These are phyloP conservation scores for Kandelia obovata DNA, from an alignment of 345 rosid genomes.

Conservation along the genomic window DNA sequence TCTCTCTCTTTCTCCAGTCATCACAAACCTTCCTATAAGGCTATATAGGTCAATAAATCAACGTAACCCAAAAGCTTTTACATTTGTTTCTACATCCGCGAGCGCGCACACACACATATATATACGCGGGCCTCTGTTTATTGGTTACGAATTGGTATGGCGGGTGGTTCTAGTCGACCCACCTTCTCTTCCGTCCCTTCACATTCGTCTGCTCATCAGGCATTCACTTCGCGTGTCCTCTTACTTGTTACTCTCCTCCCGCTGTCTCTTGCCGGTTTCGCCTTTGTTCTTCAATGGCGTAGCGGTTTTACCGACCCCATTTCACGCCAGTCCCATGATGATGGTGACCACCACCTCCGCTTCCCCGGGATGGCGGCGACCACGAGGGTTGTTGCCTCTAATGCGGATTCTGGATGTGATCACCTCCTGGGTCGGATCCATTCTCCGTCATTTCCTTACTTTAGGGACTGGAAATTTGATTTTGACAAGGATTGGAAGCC, in stretches of 20 bases:
- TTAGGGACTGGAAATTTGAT: conserved; percentile 58
- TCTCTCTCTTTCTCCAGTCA: neutral
- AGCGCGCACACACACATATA: neutral
- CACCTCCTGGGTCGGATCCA: conserved; percentile 56
- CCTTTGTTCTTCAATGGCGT: conserved; percentile 68
- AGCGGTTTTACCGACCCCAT: conserved; percentile 49
- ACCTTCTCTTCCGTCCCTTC: conserved; percentile 19
- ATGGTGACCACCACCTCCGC: conserved; percentile 42
- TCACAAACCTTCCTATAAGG: no score
- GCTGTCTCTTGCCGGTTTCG: conserved; percentile 51
- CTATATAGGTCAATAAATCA: no score
- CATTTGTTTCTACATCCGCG: no score
- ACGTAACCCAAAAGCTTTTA: no score
- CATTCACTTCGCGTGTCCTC: conserved; percentile 38
- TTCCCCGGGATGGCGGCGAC: conserved; percentile 60
- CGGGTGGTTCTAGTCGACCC: conserved; percentile 23
- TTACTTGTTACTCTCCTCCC: conserved; percentile 53
- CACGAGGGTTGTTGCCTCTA: conserved; percentile 1
- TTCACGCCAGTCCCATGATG: conserved; percentile 5
- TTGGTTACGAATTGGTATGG: conserved; percentile 37
- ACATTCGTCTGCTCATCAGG: conserved; percentile 15
- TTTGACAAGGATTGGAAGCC: conserved; percentile 68
- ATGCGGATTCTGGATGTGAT: conserved; percentile 48
- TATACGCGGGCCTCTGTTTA: neutral
- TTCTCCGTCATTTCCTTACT: conserved; percentile 67